Percentiles rank a stretch among this genome's conserved stretches.
These are phyloP conservation scores for Dryadomyces quercivorus DNA, from an alignment of 2,329 filamentous ascomycete species.

Conservation along the genomic window DNA sequence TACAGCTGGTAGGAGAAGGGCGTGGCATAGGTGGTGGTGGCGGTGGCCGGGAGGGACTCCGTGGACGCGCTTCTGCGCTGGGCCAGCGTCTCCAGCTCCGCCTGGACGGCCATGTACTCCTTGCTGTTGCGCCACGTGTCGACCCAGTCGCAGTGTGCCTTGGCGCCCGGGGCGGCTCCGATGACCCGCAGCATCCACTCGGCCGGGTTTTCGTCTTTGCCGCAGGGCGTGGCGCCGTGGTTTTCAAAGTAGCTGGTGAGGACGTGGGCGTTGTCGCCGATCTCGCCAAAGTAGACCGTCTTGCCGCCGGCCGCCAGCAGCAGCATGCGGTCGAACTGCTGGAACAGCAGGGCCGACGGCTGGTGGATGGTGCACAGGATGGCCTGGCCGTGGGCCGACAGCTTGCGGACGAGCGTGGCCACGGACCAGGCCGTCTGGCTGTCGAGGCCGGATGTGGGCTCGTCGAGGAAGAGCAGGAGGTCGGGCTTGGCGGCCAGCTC, in stretches of 20 bases:
- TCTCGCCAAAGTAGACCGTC: conserved; percentile 10
- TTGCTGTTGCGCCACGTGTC: conserved; percentile 25
- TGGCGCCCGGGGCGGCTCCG: conserved; percentile 50
- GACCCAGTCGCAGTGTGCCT: conserved; percentile 52
- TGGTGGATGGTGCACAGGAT: conserved; percentile 18
- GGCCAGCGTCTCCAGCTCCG: conserved; percentile 30
- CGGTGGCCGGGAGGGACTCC: neutral
- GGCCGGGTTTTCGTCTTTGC: conserved; percentile 60
- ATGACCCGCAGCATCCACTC: conserved; percentile 65
- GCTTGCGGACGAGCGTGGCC: conserved; percentile 46
- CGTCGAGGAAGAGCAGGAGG: conserved; percentile 48
- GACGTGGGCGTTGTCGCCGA: conserved; percentile 56
- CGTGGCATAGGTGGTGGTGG: conserved; percentile 54
- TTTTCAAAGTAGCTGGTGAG: conserved; percentile 31
- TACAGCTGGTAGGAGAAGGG: conserved; percentile 49
- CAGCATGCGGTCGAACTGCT: conserved; percentile 10
- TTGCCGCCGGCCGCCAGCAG: conserved; percentile 8
- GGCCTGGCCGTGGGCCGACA: conserved; percentile 26
- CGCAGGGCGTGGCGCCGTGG: conserved; percentile 48
- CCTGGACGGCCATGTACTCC: conserved; percentile 58
- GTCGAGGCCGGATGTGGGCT: conserved; percentile 50
- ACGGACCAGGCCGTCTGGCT: conserved; percentile 53
- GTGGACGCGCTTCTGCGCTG: conserved; percentile 13
- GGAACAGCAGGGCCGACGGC: conserved; percentile 10
- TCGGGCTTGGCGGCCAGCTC: conserved; percentile 83